These are phyloP conservation scores for Pascua sp. DNA, from an alignment of 1,284 basidiomycete genomes.

Conservation along the genomic window DNA sequence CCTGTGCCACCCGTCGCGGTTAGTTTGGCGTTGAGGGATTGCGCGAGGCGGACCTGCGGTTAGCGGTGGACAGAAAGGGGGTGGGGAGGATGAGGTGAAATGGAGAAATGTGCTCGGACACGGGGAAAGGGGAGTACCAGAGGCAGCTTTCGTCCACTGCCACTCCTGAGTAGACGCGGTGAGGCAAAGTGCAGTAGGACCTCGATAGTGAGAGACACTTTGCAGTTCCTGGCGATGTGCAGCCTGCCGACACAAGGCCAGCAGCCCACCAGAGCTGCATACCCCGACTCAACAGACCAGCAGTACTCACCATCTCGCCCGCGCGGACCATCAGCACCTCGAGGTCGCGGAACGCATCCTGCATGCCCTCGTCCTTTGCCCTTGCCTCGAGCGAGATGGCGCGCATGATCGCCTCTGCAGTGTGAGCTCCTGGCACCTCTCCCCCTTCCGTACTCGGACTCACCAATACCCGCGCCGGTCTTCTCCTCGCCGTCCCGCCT, in stretches of 20 bases:
- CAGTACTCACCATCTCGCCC: slow-evolving; percentile 71
- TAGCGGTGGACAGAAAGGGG: neutral
- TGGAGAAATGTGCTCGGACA: no score
- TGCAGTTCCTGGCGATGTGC: no score
- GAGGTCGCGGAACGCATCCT: slow-evolving; percentile 78
- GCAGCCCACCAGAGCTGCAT: neutral
- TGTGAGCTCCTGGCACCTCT: neutral
- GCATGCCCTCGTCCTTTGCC: slow-evolving; percentile 64
- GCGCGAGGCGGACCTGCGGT: slow-evolving; percentile 63
- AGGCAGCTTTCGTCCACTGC: no score
- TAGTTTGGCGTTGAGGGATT: slow-evolving; percentile 79
- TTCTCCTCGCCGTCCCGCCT: slow-evolving; percentile 1
- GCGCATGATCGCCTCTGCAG: slow-evolving; percentile 71
- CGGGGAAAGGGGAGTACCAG: no score
- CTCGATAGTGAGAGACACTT: no score
- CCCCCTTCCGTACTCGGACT: slow-evolving; percentile 3
- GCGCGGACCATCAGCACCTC: slow-evolving; percentile 90
- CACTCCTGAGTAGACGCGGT: no score
- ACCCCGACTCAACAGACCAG: neutral
- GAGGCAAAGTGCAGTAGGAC: no score
- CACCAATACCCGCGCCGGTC: slow-evolving; percentile 33
- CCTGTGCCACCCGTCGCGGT: slow-evolving; percentile 53
- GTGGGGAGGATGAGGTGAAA: neutral
- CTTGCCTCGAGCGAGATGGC: slow-evolving; percentile 67
- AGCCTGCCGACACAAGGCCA: neutral